These are phyloP conservation scores for Phytomonas francai DNA, from an alignment of 208 protist genomes.

Conservation along the genomic window DNA sequence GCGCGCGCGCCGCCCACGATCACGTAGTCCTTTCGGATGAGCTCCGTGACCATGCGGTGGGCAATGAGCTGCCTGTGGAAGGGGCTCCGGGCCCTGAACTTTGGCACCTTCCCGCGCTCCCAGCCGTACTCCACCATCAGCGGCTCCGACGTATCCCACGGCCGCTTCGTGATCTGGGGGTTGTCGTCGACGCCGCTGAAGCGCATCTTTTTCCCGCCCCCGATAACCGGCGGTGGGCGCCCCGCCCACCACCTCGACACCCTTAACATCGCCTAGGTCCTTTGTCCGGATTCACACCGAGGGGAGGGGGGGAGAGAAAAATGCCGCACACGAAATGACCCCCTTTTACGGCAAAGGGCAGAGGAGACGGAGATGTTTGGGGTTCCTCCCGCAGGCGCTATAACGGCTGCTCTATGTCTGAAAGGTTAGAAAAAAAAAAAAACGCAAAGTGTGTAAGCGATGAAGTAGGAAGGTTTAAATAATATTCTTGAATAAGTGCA, in stretches of 20 bases:
- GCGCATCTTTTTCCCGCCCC: constrained; percentile 48
- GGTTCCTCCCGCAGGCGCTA: too few relatives aligned
- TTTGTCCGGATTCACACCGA: too few relatives aligned
- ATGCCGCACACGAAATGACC: too few relatives aligned
- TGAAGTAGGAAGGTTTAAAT: too few relatives aligned
- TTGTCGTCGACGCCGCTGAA: constrained; percentile 81
- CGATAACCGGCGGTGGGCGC: constrained; percentile 65
- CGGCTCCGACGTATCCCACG: constrained; percentile 66
- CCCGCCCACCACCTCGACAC: constrained; percentile 17
- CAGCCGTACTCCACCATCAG: constrained; percentile 85
- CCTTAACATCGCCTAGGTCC: constrained; percentile 26
- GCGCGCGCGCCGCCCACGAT: constrained; percentile 84
- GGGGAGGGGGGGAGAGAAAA: too few relatives aligned
- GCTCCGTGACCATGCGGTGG: constrained; percentile 85
- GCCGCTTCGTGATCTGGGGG: constrained; percentile 58
- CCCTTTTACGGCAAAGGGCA: too few relatives aligned
- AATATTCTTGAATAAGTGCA: too few relatives aligned
- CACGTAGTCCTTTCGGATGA: constrained; percentile 84
- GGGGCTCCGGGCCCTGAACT: constrained; percentile 75
- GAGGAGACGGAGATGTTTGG: too few relatives aligned
- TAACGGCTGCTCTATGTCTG: too few relatives aligned
- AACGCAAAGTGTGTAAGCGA: background rate
- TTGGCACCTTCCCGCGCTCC: constrained; percentile 69
- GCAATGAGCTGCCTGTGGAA: constrained; percentile 85
- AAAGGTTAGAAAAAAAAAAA: constrained; percentile 1